Base-by-base conservation (phyloP, 768 basidiomycete species). In the Tulasnella sp. region DNA sequence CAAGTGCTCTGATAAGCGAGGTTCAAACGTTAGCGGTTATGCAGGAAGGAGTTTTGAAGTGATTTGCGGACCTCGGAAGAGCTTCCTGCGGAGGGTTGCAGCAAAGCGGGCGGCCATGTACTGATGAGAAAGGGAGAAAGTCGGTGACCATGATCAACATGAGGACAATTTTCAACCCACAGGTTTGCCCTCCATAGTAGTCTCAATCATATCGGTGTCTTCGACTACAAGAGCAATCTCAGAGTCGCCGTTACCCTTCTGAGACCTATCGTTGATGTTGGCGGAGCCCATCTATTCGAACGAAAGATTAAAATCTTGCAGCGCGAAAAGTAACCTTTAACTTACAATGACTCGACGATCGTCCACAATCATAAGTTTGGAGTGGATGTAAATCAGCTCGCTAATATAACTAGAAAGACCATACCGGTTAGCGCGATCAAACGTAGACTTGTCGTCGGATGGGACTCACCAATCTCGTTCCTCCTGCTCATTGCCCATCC, bases 151-250 rank as follows among this genome's bases (percentile, higher is more conserved):
- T 14, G n/a, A 19, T 32, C 12, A 40, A 11, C 35, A 37, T 9
- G 17, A 12, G n/a, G 11, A 29, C n/a, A 62, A 41, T 39, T 14
- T 14, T 1, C 8, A 39, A 9, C 79, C 63, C 41, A 78, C 79
- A 11, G 85, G 84, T 75, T 86, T 79, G 1, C 94, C 93, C 76
- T 94, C 83, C 94, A 97, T 97, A 17, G 78, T 84, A 4, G 88
- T 86, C 35, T 85, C 83, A 44, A 99, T 83, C 82, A 87, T 83
- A 64, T 96, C 92, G 0, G 84, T 81, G 76, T 99, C 96, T 80
- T 98, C 95, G 39, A 97, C 89, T 22, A 98, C 88, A 6, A 97
- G 80, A 5, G 92, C 93, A 75, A 98, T 96, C 81, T 98, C 96
- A 0, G 94, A 95, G 80, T 96, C 94, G 37, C 93, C 93, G 75